phyloP scores from a whole-genome alignment of 2,329 filamentous ascomycete genomes.

The Laburnicola sp. region DNA sequence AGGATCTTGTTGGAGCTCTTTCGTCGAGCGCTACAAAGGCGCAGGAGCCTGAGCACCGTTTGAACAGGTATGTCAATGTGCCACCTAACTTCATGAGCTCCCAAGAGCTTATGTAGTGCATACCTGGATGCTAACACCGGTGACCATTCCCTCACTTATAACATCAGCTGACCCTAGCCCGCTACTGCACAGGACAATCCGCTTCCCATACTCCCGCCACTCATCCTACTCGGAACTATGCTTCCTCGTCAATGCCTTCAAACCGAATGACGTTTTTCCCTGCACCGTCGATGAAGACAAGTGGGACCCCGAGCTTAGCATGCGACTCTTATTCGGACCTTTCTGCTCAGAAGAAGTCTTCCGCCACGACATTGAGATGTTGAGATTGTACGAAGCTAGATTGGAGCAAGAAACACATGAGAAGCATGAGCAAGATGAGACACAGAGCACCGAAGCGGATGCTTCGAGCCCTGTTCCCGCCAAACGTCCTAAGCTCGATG shows the following conservation, averaged over 20 bases:
- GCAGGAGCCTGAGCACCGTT: not conserved
- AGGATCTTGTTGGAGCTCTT: conserved; percentile 39
- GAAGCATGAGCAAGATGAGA: conserved; percentile 16
- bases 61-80: conserved; percentile 12
- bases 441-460: conserved; percentile 12
- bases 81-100: too few species aligned
- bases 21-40: conserved; percentile 18
- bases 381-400: conserved; percentile 34
- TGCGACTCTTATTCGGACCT: conserved; percentile 70
- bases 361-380: conserved; percentile 66
- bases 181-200: conserved; percentile 30
- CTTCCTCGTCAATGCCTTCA: conserved; percentile 67
- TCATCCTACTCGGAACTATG: conserved; percentile 83
- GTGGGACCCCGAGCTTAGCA: conserved; percentile 68
- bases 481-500: not conserved
- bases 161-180: not conserved
- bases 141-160: too few species aligned
- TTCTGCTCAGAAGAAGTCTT: conserved; percentile 66
- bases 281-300: conserved; percentile 67
- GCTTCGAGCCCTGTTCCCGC: not conserved
- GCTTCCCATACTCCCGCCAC: conserved; percentile 86
- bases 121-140: not conserved
- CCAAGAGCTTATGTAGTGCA: not conserved
- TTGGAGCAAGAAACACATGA: conserved; percentile 11
- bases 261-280: conserved; percentile 76